Conservation (phyloP, 2,329 filamentous ascomycete genomes). For the Trichoderma sp. region DNA sequence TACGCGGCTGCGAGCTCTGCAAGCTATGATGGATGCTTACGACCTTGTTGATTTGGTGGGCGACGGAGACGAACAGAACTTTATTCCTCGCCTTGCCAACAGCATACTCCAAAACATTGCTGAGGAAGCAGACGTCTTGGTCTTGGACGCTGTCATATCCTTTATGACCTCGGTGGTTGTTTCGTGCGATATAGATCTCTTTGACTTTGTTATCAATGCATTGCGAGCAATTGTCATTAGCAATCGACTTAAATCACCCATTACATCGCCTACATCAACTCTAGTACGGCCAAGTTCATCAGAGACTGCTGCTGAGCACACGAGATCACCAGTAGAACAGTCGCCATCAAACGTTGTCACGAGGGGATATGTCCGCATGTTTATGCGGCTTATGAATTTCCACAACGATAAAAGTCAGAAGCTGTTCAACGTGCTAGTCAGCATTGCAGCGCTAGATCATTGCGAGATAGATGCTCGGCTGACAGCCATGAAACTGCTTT, state of each 20-base stretch:
- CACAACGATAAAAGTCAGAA: slow-evolving; percentile 65
- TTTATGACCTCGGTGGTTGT: slow-evolving; percentile 66
- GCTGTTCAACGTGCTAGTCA: slow-evolving; percentile 64
- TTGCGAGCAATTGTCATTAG: slow-evolving; percentile 53
- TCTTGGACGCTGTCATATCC: slow-evolving; percentile 65
- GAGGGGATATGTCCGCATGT: slow-evolving; percentile 72
- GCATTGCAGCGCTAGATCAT: slow-evolving; percentile 60
- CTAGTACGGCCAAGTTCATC: slow-evolving; percentile 32
- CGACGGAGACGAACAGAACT: slow-evolving; percentile 59
- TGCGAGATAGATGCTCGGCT: slow-evolving; percentile 70
- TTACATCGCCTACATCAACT: slow-evolving; percentile 36
- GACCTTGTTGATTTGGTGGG: slow-evolving; percentile 60
- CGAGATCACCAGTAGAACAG: slow-evolving; percentile 37
- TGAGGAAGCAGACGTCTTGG: slow-evolving; percentile 62
- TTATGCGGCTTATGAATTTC: slow-evolving; percentile 69
- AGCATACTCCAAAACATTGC: slow-evolving; percentile 62
- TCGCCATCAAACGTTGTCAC: slow-evolving; percentile 72
- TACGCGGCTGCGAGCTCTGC: slow-evolving; percentile 64
- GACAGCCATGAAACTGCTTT: slow-evolving; percentile 75
- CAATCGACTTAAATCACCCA: slow-evolving; percentile 50
- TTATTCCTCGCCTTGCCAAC: slow-evolving; percentile 60
- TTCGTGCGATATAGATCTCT: slow-evolving; percentile 60
- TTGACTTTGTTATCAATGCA: slow-evolving; percentile 58
- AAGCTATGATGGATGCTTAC: slow-evolving; percentile 60
- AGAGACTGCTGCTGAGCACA: slow-evolving; percentile 27